Conservation (phyloP, 2,329 filamentous ascomycete genomes). For the Calycina marina region DNA sequence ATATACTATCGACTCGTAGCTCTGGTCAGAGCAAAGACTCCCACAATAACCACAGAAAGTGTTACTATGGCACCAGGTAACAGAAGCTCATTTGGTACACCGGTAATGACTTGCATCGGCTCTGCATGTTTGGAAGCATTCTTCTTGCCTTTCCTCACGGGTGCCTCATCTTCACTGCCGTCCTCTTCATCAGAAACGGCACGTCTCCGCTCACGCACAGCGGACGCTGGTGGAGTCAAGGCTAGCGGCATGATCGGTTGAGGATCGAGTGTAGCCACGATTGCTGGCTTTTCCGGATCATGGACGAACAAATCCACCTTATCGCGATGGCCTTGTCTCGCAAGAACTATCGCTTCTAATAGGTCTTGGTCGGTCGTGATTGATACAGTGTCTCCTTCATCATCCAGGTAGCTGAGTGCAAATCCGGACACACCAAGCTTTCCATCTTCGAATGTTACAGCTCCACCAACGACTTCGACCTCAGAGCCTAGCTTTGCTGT, state of each 20-base stretch:
- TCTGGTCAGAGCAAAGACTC: conserved; percentile 79
- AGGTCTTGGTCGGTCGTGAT: conserved; percentile 94
- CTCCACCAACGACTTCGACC: conserved; percentile 69
- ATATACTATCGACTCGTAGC: conserved; percentile 32
- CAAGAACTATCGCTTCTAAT: conserved; percentile 74
- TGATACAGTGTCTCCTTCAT: conserved; percentile 91
- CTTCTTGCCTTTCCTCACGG: conserved; percentile 26
- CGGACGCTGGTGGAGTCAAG: conserved; percentile 34
- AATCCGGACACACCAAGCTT: conserved; percentile 66
- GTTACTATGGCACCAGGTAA: conserved; percentile 89
- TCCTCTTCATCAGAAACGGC: conserved; percentile 33
- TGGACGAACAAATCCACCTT: conserved; percentile 98
- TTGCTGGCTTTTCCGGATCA: conserved; percentile 76
- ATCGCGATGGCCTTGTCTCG: conserved; percentile 61
- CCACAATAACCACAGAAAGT: conserved; percentile 85
- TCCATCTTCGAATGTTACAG: conserved; percentile 64
- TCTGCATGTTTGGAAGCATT: conserved; percentile 22
- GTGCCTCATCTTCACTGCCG: conserved; percentile 32
- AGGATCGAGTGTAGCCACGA: conserved; percentile 48
- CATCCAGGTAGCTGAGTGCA: conserved; percentile 88
- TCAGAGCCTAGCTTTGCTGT: conserved; percentile 75
- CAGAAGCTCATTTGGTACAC: conserved; percentile 86
- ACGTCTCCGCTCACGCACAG: conserved; percentile 36
- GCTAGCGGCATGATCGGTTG: conserved; percentile 38
- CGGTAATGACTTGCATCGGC: conserved; percentile 60